Base-by-base conservation (phyloP, 495 filamentous ascomycete species). In the Saxispiralis lemnorum region DNA sequence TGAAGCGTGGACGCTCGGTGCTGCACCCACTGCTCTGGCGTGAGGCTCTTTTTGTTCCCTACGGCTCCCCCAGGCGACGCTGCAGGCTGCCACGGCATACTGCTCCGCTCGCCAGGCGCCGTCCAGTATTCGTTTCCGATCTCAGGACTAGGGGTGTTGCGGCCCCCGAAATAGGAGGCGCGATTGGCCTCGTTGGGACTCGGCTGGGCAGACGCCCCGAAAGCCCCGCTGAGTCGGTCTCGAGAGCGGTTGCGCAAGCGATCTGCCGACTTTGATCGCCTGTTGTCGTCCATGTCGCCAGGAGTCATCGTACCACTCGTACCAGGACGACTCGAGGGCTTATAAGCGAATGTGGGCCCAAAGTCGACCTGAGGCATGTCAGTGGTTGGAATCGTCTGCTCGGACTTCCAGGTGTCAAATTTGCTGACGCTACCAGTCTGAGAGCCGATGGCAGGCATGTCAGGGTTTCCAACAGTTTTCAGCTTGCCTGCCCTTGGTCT, bases 11-110 rank as follows among this genome's bases (percentile, higher is more conserved):
- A 71, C 4, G 52, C 52, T 21, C 84, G 74, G 49, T 89, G 81
- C 46, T 84, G 76, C n/a, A 95, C 83, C 61, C 75, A 94, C 54
- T 93, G 76, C 55, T 94, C 84, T 14, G 88, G 58, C 0, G 71
- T 65, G 19, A 75, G 51, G 55, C 65, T 59, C 57, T 20, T 59
- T 51, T 56, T 55, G 38, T 51, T 53, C 14, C 45, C 28, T 2
- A 45, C 44, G 4, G 18, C 18, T 14, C 31, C 42, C 18, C 28
- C 33, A 18, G 43, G 13, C 13, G 39, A 18, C 3, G 17, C 48
- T 4, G 74, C 80, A 14, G 86, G 87, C 45, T 87, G 80, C 88
- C 87, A 95, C 14, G 77, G 33, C 12, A 54, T 38, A 17, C 48
- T 51, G 12, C 19, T 14, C 14, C 52, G 42, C 40, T 53, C 43